phyloP scores from a whole-genome alignment of 1,284 basidiomycete species.

The Leccinum solheimii region DNA sequence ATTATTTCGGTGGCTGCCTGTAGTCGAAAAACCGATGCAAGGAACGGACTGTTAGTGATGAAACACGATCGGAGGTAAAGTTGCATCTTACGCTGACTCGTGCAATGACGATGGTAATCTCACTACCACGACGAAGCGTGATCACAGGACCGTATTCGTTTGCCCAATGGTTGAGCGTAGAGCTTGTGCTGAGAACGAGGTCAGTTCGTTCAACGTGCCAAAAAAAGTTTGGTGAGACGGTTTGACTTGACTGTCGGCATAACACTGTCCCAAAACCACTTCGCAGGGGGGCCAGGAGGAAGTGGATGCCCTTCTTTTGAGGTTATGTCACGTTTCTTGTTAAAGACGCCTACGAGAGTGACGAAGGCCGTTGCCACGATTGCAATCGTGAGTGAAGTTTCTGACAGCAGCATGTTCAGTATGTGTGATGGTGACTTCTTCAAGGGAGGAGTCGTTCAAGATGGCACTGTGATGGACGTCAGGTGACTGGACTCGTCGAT shows the following conservation, averaged over 20 bases:
- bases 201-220: not conserved
- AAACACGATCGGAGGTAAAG: not conserved
- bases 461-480: not conserved
- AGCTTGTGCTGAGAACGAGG: constrained; percentile 15
- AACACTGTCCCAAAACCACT: constrained; percentile 22
- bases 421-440: not conserved
- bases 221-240: not conserved
- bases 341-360: not conserved
- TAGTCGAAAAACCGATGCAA: not conserved
- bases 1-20: constrained; percentile 40
- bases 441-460: not conserved
- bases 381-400: not conserved
- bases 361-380: not conserved
- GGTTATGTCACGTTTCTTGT: not conserved
- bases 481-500: not conserved
- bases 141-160: constrained; percentile 38
- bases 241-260: constrained; percentile 25
- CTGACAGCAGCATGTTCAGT: not conserved
- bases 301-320: constrained; percentile 17
- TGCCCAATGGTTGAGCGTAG: constrained; percentile 29
- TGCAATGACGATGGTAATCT: constrained; percentile 32
- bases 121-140: constrained; percentile 31
- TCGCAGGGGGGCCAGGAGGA: constrained; percentile 29
- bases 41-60: not conserved
- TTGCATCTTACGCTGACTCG: constrained; percentile 30